Base-by-base conservation (phyloP, 306 rosid genomes). In the Quillaja saponaria region DNA sequence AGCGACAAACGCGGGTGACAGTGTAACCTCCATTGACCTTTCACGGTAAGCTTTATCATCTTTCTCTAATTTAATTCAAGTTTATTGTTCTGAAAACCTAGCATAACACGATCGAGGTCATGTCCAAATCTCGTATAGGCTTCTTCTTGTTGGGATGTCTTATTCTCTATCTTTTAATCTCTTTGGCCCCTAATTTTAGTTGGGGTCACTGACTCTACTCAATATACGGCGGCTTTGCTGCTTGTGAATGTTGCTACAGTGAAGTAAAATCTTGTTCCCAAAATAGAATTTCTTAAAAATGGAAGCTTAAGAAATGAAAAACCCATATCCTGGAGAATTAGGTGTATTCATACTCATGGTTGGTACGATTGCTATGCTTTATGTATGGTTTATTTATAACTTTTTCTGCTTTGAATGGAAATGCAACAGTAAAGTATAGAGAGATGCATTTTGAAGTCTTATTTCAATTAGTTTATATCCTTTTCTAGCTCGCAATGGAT, bases 401-500 rank as follows among this genome's bases (percentile, higher is more conserved):
- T 61, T 31, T 47, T 46, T n/a, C 5, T 34, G 5, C 17, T 16
- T 14, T 50, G 14, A 34, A 34, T 54, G 11, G 18, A 61, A 5
- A 55, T 54, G 41, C 0, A 13, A 8, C 33, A 12, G 58, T 35
- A 37, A 49, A 37, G 18, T 14, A 21, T 50, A 33, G 20, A 49
- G 48, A 10, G 50, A 20, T 25, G 8, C 39, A 41, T 17, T 25
- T 25, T 25, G 31, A 25, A 25, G 31, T 25, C 31, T 25, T 25
- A 25, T 25, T 25, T n/a, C n/a, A n/a, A n/a, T n/a, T n/a, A n/a
- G 40, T 37, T 39, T 8, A 7, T 39, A 8, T 39, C 13, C 2
- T 33, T 55, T 66, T 9, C 10, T 54, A 44, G 21, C 21, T 61
- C 35, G 18, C 1, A 10, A 86, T 86, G 95, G 85, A 81, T 67